A percentile compares a stretch with the other conserved stretches of the same genome.
phyloP scores from a whole-genome alignment of 2,329 filamentous ascomycete species.

The Ophiostoma sp. region DNA sequence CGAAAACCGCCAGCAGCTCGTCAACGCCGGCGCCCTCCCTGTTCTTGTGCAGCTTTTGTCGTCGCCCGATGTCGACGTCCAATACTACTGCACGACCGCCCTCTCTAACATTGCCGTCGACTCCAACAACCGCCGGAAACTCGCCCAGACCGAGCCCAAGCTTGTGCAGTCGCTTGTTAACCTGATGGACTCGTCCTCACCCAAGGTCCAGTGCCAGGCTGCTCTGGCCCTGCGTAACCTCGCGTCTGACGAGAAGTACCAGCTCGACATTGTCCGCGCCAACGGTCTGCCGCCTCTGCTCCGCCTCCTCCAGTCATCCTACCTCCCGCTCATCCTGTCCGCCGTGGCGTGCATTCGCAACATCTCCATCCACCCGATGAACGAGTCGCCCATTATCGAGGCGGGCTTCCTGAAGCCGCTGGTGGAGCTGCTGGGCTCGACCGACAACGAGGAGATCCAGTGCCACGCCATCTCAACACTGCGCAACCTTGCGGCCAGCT shows the following conservation, averaged over 20 bases:
- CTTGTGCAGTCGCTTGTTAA: slow-evolving; percentile 92
- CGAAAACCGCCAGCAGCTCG: slow-evolving; percentile 95
- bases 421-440: slow-evolving; percentile 90
- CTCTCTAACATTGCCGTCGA: slow-evolving; percentile 99
- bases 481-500: slow-evolving; percentile 92
- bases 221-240: slow-evolving; percentile 91
- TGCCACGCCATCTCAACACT: slow-evolving; percentile 98
- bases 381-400: slow-evolving; percentile 98
- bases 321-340: slow-evolving; percentile 91
- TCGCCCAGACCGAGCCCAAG: slow-evolving; percentile 86
- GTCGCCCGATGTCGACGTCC: slow-evolving; percentile 91
- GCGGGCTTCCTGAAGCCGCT: slow-evolving; percentile 92
- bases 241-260: slow-evolving; percentile 97
- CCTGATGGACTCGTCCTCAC: slow-evolving; percentile 94
- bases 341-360: slow-evolving; percentile 98
- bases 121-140: slow-evolving; percentile 81
- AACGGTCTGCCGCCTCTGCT: slow-evolving; percentile 83
- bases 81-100: slow-evolving; percentile 98
- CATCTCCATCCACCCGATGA: slow-evolving; percentile 96
- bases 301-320: slow-evolving; percentile 88
- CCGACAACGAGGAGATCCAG: slow-evolving; percentile 97
- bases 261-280: slow-evolving; percentile 92
- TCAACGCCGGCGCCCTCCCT: slow-evolving; percentile 96
- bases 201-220: slow-evolving; percentile 97
- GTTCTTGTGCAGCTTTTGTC: slow-evolving; percentile 93